phyloP scores from a whole-genome alignment of 2,329 filamentous ascomycete species.

The Macrophomina phaseolina region DNA sequence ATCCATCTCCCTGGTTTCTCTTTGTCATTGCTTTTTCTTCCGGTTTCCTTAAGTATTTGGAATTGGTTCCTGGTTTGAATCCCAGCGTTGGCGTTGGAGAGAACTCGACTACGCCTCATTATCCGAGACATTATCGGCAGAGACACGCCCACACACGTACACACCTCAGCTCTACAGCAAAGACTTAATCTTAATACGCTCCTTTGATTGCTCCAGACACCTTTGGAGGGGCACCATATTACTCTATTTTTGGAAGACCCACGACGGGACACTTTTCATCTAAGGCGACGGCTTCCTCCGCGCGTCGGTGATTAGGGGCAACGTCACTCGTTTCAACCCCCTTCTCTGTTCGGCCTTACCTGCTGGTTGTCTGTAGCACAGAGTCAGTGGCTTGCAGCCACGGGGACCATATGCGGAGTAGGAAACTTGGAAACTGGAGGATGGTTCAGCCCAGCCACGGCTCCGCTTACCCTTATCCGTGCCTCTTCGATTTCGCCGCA shows the following conservation, averaged over 20 bases:
- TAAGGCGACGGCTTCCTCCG: constrained; percentile 12
- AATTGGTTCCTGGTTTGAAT: constrained; percentile 14
- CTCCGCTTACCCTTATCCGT: background rate
- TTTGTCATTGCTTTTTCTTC: constrained; percentile 8
- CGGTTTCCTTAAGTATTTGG: constrained; percentile 16
- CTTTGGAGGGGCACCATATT: constrained; percentile 15
- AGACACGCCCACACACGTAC: constrained; percentile 17
- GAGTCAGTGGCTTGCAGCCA: constrained; percentile 19
- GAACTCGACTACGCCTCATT: constrained; percentile 22
- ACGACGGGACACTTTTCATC: background rate
- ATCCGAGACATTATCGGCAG: constrained; percentile 24
- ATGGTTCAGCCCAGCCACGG: constrained; percentile 5
- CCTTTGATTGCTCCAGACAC: constrained; percentile 15
- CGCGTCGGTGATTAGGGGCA: constrained; percentile 2
- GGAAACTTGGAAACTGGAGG: background rate
- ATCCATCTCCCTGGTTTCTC: constrained; percentile 7
- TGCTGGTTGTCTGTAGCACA: constrained; percentile 14
- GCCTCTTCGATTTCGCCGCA: background rate
- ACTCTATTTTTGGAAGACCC: constrained; percentile 22
- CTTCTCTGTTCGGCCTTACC: constrained; percentile 12
- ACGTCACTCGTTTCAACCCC: constrained; percentile 4
- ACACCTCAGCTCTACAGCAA: constrained; percentile 24
- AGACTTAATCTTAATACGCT: constrained; percentile 24
- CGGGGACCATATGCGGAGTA: constrained; percentile 7
- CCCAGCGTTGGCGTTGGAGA: constrained; percentile 25